phyloP scores from a whole-genome alignment of 352 stramenopile genomes.

The Phytophthora agathidicida region DNA sequence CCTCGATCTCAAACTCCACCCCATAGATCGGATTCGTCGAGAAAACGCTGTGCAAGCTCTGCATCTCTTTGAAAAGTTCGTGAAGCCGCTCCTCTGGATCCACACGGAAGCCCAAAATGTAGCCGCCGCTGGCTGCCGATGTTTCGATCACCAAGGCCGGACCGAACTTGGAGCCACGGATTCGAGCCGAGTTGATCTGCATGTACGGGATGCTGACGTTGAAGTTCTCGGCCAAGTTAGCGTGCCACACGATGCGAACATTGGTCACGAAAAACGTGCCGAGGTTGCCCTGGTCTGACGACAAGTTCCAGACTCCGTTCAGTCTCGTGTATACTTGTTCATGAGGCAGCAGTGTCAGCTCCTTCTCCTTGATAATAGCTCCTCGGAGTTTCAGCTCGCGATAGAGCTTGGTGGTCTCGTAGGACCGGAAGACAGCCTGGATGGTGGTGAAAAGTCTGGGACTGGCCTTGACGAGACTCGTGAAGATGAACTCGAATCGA shows the following conservation, averaged over 20 bases:
- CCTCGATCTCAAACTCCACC: conserved; percentile 86
- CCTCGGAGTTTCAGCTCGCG: conserved; percentile 93
- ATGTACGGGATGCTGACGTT: conserved; percentile 96
- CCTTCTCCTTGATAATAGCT: conserved; percentile 91
- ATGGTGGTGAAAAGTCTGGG: conserved; percentile 93
- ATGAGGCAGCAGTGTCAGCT: conserved; percentile 86
- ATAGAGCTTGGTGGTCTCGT: conserved; percentile 93
- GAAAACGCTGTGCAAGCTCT: conserved; percentile 85
- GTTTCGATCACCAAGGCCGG: conserved; percentile 92
- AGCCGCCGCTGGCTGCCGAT: conserved; percentile 73
- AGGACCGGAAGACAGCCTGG: conserved; percentile 92
- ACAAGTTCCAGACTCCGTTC: conserved; percentile 93
- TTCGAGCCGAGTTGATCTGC: conserved; percentile 89
- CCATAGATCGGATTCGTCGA: conserved; percentile 90
- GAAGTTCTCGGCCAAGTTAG: conserved; percentile 94
- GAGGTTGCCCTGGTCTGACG: conserved; percentile 92
- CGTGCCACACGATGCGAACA: conserved; percentile 93
- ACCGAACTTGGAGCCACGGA: conserved; percentile 92
- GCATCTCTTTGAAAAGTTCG: conserved; percentile 88
- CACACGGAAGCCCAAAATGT: conserved; percentile 92
- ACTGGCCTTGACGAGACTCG: conserved; percentile 91
- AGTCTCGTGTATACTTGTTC: conserved; percentile 91
- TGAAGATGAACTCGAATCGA: conserved; percentile 96
- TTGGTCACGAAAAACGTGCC: conserved; percentile 94
- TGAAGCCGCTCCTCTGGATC: conserved; percentile 87